These are phyloP conservation scores for Cudoniella acicularis DNA, from an alignment of 495 filamentous ascomycete species.

Conservation along the genomic window DNA sequence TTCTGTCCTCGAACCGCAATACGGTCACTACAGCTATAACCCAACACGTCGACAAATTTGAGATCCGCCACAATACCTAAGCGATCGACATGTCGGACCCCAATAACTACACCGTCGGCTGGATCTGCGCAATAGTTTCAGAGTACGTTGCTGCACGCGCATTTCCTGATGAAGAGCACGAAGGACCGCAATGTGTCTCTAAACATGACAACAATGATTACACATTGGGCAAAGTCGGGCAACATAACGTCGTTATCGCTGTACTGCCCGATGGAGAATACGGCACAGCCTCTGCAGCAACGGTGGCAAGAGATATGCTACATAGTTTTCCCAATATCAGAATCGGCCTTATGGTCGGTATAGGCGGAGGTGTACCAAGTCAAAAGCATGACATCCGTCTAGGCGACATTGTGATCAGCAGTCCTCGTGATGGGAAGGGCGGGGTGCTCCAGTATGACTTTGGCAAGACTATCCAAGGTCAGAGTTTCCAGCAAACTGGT, in stretches of 20 bases:
- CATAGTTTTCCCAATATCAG: slow-evolving; percentile 37
- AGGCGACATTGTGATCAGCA: slow-evolving; percentile 8
- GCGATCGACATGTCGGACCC: too few relatives aligned
- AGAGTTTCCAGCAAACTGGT: not conserved
- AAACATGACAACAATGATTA: slow-evolving; percentile 35
- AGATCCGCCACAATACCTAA: too few relatives aligned
- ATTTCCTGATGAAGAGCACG: too few relatives aligned
- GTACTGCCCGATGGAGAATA: slow-evolving; percentile 18
- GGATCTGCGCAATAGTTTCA: too few relatives aligned
- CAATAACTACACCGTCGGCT: too few relatives aligned
- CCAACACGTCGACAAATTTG: too few relatives aligned
- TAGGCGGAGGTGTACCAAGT: slow-evolving; percentile 9
- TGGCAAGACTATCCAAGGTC: not conserved
- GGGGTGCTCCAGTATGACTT: slow-evolving; percentile 15
- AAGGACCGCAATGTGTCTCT: too few relatives aligned
- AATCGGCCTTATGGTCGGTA: slow-evolving; percentile 42
- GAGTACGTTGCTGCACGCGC: too few relatives aligned
- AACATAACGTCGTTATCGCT: slow-evolving; percentile 34
- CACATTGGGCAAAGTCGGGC: slow-evolving; percentile 29
- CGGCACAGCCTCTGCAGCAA: slow-evolving; percentile 22
- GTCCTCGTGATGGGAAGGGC: not conserved
- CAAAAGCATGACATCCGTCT: slow-evolving; percentile 1
- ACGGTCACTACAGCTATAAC: too few relatives aligned
- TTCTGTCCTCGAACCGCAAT: too few relatives aligned
- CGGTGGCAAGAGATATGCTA: slow-evolving; percentile 21